Conservation (phyloP, 257 asterid species). For the Perilla frutescens region DNA sequence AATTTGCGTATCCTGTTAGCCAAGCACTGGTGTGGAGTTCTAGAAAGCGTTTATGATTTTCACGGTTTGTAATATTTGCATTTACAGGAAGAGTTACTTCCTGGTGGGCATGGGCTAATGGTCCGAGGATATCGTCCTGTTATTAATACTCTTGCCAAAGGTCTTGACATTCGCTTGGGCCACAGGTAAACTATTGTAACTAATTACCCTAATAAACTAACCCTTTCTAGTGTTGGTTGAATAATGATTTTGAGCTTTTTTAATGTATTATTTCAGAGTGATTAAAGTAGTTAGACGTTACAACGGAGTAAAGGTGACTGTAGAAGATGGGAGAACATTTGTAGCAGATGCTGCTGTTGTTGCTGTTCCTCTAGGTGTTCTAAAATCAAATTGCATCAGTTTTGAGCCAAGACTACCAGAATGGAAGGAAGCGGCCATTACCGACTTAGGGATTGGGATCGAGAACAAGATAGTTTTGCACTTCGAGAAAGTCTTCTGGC, state of each 20-base stretch:
- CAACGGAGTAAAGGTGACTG: conserved; percentile 82
- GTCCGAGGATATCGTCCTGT: conserved; percentile 95
- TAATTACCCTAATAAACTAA: not conserved
- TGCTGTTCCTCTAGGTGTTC: conserved; percentile 87
- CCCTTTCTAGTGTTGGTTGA: not conserved
- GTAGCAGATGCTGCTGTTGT: conserved; percentile 92
- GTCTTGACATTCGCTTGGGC: conserved; percentile 85
- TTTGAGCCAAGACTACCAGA: conserved; percentile 93
- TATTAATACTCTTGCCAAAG: conserved; percentile 86
- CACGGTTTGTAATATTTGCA: not conserved
- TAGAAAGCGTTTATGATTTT: not conserved
- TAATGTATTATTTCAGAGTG: conserved; percentile 54
- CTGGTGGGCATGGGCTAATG: conserved; percentile 99
- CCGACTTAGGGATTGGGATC: conserved; percentile 82
- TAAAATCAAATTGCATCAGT: conserved; percentile 68
- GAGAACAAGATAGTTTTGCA: conserved; percentile 89
- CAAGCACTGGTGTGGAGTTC: not conserved
- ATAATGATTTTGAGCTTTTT: conserved; percentile 11
- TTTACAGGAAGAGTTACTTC: conserved; percentile 82
- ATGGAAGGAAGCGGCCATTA: conserved; percentile 91
- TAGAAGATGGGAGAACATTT: conserved; percentile 84
- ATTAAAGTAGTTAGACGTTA: conserved; percentile 70
- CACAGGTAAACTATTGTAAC: conserved; percentile 57
- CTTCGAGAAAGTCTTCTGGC: conserved; percentile 88
- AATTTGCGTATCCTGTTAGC: not conserved